phyloP scores from a whole-genome alignment of 1,139 yeast species.

The Sugiyamaella novakii region DNA sequence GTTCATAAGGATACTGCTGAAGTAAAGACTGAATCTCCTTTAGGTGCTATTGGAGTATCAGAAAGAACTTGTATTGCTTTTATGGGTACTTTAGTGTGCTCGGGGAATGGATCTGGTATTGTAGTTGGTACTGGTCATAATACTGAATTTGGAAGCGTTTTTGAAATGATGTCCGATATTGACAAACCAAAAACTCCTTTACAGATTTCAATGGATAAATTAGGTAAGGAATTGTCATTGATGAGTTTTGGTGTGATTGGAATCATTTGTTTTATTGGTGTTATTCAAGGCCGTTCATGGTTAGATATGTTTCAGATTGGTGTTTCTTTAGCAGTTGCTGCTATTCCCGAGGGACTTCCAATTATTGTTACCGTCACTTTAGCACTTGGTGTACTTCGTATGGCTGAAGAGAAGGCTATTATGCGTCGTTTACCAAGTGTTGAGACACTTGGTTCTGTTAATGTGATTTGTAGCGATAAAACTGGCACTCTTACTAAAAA shows the following conservation, averaged over 20 bases:
- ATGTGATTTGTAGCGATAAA: conserved; percentile 92
- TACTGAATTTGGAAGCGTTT: conserved; percentile 88
- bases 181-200: conserved; percentile 96
- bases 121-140: conserved; percentile 88
- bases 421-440: conserved; percentile 92
- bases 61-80: conserved; percentile 78
- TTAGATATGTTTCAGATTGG: conserved; percentile 96
- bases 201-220: conserved; percentile 89
- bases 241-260: conserved; percentile 86
- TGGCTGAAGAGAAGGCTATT: conserved; percentile 92
- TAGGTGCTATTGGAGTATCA: conserved; percentile 51
- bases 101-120: conserved; percentile 89
- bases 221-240: conserved; percentile 84
- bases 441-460: conserved; percentile 93
- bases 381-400: conserved; percentile 90
- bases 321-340: conserved; percentile 95
- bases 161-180: conserved; percentile 90
- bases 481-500: conserved; percentile 95
- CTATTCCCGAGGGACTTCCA: conserved; percentile 96
- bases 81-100: conserved; percentile 95
- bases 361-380: conserved; percentile 94
- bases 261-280: conserved; percentile 79
- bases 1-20: conserved; percentile 59
- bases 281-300: conserved; percentile 90
- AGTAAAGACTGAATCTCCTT: conserved; percentile 43